A percentile compares a stretch with the other conserved stretches of the same genome.
Evolutionary conservation across 2,329 filamentous ascomycete species (phyloP).

Genomic region (Lomentospora prolificans): DNA sequence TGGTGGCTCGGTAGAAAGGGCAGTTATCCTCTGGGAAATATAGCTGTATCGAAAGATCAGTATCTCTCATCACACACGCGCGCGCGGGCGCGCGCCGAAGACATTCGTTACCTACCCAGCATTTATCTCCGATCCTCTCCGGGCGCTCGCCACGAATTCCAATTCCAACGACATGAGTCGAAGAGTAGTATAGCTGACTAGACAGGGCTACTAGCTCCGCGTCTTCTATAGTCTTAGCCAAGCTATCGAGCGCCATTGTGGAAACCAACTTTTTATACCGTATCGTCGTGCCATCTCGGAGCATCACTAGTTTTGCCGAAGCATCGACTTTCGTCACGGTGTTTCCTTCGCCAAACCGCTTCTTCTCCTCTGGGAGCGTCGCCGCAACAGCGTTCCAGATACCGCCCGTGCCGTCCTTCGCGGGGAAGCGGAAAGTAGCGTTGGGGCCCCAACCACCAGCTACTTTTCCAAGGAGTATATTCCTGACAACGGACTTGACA

Average conservation of each 20-base stretch:
- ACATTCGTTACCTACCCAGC: slow-evolving; percentile 79
- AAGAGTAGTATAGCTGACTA: slow-evolving; percentile 93
- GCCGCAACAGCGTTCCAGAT: slow-evolving; percentile 98
- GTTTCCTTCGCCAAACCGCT: slow-evolving; percentile 75
- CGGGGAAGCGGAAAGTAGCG: slow-evolving; percentile 96
- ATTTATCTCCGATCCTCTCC: slow-evolving; percentile 97
- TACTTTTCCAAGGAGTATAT: slow-evolving; percentile 91
- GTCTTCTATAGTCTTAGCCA: slow-evolving; percentile 81
- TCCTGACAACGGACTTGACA: slow-evolving; percentile 85
- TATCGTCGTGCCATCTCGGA: slow-evolving; percentile 78
- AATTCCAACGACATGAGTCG: slow-evolving; percentile 93
- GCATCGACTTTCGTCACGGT: slow-evolving; percentile 82
- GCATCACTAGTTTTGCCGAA: slow-evolving; percentile 68
- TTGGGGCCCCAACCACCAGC: slow-evolving; percentile 98
- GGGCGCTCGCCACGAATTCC: slow-evolving; percentile 86
- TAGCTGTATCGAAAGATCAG: slow-evolving; percentile 40
- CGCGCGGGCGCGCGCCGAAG: no score
- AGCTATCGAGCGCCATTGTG: slow-evolving; percentile 90
- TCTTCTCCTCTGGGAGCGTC: slow-evolving; percentile 87
- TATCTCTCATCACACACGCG: no score
- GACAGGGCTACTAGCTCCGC: slow-evolving; percentile 71
- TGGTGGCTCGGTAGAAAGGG: slow-evolving; percentile 98
- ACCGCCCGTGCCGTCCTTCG: slow-evolving; percentile 87
- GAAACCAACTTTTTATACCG: slow-evolving; percentile 87
- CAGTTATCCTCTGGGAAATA: slow-evolving; percentile 99